These are phyloP conservation scores for Heterobasidion occidentale DNA, from an alignment of 1,284 basidiomycete genomes.

Conservation along the genomic window DNA sequence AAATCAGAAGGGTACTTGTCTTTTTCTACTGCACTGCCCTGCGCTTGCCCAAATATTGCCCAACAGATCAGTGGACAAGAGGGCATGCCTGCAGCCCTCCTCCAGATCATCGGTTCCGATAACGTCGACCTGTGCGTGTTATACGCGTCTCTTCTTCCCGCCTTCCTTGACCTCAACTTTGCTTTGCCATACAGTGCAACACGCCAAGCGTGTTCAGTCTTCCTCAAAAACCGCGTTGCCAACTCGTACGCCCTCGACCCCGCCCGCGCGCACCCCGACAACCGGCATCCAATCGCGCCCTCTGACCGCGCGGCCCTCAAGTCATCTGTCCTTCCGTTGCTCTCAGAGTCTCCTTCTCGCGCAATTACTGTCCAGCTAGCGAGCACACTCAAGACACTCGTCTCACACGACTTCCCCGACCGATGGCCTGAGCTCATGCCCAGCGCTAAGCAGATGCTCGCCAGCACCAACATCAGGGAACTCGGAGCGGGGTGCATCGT, in stretches of 20 bases:
- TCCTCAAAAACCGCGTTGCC: slow-evolving; percentile 79
- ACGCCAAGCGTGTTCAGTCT: slow-evolving; percentile 75
- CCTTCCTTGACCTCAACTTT: slow-evolving; percentile 3
- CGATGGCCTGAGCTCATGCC: slow-evolving; percentile 62
- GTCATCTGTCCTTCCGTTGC: slow-evolving; percentile 54
- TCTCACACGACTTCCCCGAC: slow-evolving; percentile 69
- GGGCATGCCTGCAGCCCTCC: slow-evolving; percentile 69
- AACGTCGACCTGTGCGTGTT: slow-evolving; percentile 66
- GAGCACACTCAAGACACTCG: slow-evolving; percentile 60
- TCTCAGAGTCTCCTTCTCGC: slow-evolving; percentile 60
- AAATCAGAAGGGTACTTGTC: slow-evolving; percentile 85
- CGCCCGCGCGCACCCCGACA: slow-evolving; percentile 42
- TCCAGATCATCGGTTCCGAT: slow-evolving; percentile 77
- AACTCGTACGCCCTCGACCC: slow-evolving; percentile 49
- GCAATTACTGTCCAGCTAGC: slow-evolving; percentile 69
- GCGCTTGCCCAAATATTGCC: slow-evolving; percentile 5
- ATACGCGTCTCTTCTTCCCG: slow-evolving; percentile 28
- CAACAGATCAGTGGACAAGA: slow-evolving; percentile 65
- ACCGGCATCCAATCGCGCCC: slow-evolving; percentile 41
- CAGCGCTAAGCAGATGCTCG: slow-evolving; percentile 55
- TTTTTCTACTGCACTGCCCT: too few species aligned
- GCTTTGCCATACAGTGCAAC: slow-evolving; percentile 44
- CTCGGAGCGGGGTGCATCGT: slow-evolving; percentile 76
- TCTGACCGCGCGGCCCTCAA: slow-evolving; percentile 69
- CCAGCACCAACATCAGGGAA: slow-evolving; percentile 55